A percentile compares a stretch with the other conserved stretches of the same genome.
Evolutionary conservation across 192 early-diverging fungal genomes (phyloP).

Genomic region (Backusella australiensis): DNA sequence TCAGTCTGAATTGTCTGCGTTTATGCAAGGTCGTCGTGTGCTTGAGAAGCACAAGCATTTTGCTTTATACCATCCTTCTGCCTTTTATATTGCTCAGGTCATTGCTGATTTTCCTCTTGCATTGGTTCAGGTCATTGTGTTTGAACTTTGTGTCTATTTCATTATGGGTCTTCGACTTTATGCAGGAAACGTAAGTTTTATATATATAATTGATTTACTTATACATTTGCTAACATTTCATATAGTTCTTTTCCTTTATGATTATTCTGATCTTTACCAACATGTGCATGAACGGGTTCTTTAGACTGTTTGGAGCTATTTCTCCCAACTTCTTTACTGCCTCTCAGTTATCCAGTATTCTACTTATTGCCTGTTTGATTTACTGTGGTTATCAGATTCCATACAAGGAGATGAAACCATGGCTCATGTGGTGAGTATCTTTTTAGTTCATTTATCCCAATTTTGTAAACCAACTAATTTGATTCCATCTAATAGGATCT

Average conservation of each 20-base stretch:
- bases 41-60: conserved; percentile 78
- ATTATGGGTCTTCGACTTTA: conserved; percentile 56
- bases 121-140: conserved; percentile 50
- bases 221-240: conserved; percentile 48
- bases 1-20: conserved; percentile 67
- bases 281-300: conserved; percentile 55
- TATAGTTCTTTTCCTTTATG: conserved; percentile 56
- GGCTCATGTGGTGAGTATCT: conserved; percentile 40
- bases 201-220: conserved; percentile 9
- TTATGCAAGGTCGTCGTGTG: conserved; percentile 69
- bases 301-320: conserved; percentile 50
- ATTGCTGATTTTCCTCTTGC: conserved; percentile 50
- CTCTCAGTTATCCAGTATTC: conserved; percentile 48
- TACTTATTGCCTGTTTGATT: conserved; percentile 48
- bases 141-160: conserved; percentile 64
- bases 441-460: too few relatives aligned
- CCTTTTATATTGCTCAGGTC: conserved; percentile 54
- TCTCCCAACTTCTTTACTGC: conserved; percentile 51
- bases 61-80: conserved; percentile 62
- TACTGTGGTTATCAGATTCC: conserved; percentile 69
- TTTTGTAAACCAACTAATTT: too few relatives aligned
- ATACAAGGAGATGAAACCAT: conserved; percentile 53
- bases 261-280: conserved; percentile 50
- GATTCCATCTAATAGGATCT: conserved; percentile 31
- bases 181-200: conserved; percentile 46